Evolutionary conservation across 2,329 filamentous ascomycete species (phyloP), one percentile per base, ranked within the genome.

Genomic region (Catunica adiposa): DNA sequence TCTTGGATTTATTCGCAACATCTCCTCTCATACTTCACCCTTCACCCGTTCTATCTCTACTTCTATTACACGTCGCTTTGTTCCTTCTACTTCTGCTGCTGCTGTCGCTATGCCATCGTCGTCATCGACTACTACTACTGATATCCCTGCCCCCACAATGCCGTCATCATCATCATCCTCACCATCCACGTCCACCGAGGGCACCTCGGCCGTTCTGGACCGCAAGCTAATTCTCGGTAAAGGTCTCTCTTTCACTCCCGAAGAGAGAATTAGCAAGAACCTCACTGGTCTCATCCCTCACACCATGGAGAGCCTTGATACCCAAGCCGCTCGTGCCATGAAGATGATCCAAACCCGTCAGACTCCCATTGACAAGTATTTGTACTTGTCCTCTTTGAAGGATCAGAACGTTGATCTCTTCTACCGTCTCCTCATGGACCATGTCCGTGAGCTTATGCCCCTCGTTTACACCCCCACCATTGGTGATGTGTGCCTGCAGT

Each of bases 401-500:
- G 77, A 77, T 66, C 79, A 82, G 63, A 90, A 89, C 66, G 77
- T 80, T 60, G 83, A 90, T 67, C 78, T 92, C 58, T 92, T 90
- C 74, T 90, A 88, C 74, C 79, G 86, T 61, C 76, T 90, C 60
- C 74, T 90, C 60, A 84, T 88, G 61, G 79, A 87, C 69, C 82
- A 90, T 70, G 71, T 83, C 59, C 75, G 83, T 71, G 84, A 89
- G 64, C 72, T 90, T 62, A 89, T 88, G 71, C 86, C 86, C 51
- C 73, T 90, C 61, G 86, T 92, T 64, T 92, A 92, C 73, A 92
- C 86, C 17, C 86, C 86, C 48, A 89, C 86, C 65, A 89, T 98
- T 64, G 92, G 92, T 64, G 90, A 97, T 68, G 92, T 94, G 62
- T 98, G 92, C 73, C 76, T 95, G 67, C 84, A 90, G 71, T 98